Conservation (phyloP, 1,284 basidiomycete species). For the Cutaneotrichosporon sp. region DNA sequence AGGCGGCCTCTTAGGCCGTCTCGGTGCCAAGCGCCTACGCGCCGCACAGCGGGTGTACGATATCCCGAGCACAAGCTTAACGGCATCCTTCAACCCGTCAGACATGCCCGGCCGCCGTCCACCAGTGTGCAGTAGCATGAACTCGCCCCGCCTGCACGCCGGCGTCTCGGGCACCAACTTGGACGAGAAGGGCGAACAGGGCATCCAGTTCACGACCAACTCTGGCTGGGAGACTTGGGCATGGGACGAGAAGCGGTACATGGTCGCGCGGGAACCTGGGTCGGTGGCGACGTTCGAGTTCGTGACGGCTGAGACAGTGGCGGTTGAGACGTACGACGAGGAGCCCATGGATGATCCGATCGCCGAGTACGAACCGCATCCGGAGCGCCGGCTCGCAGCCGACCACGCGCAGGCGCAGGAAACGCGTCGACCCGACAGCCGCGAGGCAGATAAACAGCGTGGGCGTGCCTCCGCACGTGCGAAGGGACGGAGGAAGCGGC, state of each 20-base stretch:
- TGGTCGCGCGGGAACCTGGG: constrained; percentile 39
- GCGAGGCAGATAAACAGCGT: too few relatives aligned
- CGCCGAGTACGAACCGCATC: constrained; percentile 18
- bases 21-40: constrained; percentile 15
- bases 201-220: constrained; percentile 9
- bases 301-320: constrained; percentile 25
- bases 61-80: constrained; percentile 17
- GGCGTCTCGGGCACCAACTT: constrained; percentile 21
- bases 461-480: not conserved
- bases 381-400: constrained; percentile 6
- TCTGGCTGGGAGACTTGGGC: constrained; percentile 29
- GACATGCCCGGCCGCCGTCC: constrained; percentile 20
- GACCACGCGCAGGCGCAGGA: not conserved
- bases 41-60: constrained; percentile 18
- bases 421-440: too few relatives aligned
- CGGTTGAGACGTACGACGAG: constrained; percentile 9
- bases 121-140: constrained; percentile 43
- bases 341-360: constrained; percentile 14
- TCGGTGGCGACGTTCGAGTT: constrained; percentile 39
- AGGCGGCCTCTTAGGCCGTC: constrained; percentile 8
- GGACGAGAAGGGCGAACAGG: constrained; percentile 5
- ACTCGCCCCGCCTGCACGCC: constrained; percentile 33
- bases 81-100: constrained; percentile 13
- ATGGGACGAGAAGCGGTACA: constrained; percentile 47
- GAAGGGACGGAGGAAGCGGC: not conserved